Conservation (phyloP, 345 rosid genomes). For the Populus davidiana region DNA sequence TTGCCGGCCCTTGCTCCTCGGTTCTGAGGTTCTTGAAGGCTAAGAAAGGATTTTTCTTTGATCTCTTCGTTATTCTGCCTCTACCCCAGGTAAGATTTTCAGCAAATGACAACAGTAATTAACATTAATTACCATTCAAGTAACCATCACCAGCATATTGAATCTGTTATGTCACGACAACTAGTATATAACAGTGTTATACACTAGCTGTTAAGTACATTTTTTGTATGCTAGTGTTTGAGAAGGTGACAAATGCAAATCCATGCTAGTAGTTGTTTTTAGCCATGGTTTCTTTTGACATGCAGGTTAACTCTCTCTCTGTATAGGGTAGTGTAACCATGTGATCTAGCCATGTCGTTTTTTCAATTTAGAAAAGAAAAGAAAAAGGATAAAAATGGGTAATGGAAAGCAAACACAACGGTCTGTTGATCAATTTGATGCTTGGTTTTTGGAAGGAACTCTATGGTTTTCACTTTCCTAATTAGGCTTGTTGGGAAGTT, state of each 20-base stretch:
- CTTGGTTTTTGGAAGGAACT: not conserved
- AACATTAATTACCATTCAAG: too few species aligned
- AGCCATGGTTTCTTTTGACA: constrained; percentile 13
- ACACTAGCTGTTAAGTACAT: not conserved
- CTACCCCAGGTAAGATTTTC: constrained; percentile 64
- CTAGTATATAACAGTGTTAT: too few species aligned
- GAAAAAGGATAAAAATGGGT: not conserved
- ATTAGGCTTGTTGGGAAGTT: too few species aligned
- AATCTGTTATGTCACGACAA: not conserved
- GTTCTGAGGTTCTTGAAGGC: constrained; percentile 51
- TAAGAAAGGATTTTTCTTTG: constrained; percentile 69
- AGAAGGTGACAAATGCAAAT: constrained; percentile 24
- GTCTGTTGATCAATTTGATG: not conserved
- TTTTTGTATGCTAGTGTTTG: constrained; percentile 13
- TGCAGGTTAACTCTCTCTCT: not conserved
- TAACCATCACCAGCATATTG: too few species aligned
- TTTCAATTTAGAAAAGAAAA: not conserved
- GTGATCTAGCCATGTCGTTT: constrained; percentile 35
- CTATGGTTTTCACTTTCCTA: too few species aligned
- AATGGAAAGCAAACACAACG: not conserved
- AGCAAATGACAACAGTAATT: too few species aligned
- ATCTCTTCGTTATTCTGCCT: constrained; percentile 83
- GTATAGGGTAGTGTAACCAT: constrained; percentile 10
- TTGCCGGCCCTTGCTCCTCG: constrained; percentile 9
- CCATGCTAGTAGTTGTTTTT: constrained; percentile 9